Percentiles rank a stretch among this genome's conserved stretches.
Conservation (phyloP, 108 stramenopile species). For the Bacterosira constricta region DNA sequence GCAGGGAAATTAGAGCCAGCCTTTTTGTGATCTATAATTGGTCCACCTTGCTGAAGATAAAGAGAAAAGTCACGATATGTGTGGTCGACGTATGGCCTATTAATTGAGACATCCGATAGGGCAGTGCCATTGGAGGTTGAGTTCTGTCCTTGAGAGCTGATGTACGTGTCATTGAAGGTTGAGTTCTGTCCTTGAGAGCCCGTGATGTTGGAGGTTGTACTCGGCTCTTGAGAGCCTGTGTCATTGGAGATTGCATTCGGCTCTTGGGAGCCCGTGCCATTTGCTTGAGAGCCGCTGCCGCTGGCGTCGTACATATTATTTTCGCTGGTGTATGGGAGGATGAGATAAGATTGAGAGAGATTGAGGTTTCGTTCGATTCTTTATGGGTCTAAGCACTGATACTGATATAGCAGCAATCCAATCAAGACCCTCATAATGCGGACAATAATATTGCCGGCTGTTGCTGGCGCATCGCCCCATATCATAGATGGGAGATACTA, state of each 20-base stretch:
- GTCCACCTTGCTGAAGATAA: not conserved
- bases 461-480: too few species aligned
- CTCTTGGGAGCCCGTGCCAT: not conserved
- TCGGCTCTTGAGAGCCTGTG: not conserved
- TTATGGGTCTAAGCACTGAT: too few species aligned
- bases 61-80: constrained; percentile 19
- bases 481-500: too few species aligned
- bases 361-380: too few species aligned
- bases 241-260: not conserved
- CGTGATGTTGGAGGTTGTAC: not conserved
- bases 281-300: too few species aligned
- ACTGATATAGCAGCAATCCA: too few species aligned
- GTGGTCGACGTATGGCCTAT: constrained; percentile 30
- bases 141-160: too few species aligned
- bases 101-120: not conserved
- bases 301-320: too few species aligned
- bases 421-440: too few species aligned
- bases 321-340: too few species aligned
- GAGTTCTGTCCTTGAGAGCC: not conserved
- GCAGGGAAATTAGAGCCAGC: constrained; percentile 27
- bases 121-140: not conserved
- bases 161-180: not conserved
- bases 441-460: too few species aligned
- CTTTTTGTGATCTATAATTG: constrained; percentile 4
- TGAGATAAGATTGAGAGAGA: too few species aligned